A percentile compares a stretch with the other conserved stretches of the same genome.
Evolutionary conservation across 2,329 filamentous ascomycete genomes (phyloP).

Genomic region (Ophiostoma quercus): DNA sequence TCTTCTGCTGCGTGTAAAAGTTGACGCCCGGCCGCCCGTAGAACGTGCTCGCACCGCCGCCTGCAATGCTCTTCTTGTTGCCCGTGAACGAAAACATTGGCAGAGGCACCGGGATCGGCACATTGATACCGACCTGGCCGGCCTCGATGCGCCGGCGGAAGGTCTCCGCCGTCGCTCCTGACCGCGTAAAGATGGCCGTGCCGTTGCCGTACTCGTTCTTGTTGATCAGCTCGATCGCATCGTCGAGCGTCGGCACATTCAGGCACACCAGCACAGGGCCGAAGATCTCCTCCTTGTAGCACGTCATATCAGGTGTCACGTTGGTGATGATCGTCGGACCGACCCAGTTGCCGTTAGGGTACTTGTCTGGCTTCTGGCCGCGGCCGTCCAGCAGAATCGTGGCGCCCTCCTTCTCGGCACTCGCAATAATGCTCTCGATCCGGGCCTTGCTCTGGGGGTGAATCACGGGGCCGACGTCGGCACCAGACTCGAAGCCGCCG

Average conservation of each 20-base stretch:
- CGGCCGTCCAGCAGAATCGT: conserved; percentile 78
- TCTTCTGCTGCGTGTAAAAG: conserved; percentile 98
- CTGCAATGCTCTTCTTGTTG: conserved; percentile 86
- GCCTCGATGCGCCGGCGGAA: conserved; percentile 80
- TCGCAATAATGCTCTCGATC: conserved; percentile 70
- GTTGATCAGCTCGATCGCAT: conserved; percentile 78
- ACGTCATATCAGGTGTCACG: conserved; percentile 74
- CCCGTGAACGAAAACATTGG: conserved; percentile 69
- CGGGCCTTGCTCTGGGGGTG: conserved; percentile 71
- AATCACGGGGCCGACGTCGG: conserved; percentile 78
- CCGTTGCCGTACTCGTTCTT: conserved; percentile 83
- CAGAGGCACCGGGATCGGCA: conserved; percentile 67
- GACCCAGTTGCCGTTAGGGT: conserved; percentile 81
- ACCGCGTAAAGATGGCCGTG: conserved; percentile 76
- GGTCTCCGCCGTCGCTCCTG: conserved; percentile 67
- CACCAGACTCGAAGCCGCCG: conserved; percentile 73
- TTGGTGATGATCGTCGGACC: conserved; percentile 78
- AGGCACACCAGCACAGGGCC: conserved; percentile 78
- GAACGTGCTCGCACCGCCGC: conserved; percentile 87
- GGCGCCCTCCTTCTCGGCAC: conserved; percentile 73
- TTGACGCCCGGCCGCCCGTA: conserved; percentile 88
- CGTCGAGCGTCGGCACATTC: conserved; percentile 70
- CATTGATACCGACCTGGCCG: conserved; percentile 81
- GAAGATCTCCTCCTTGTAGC: conserved; percentile 82
- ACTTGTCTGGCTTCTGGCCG: conserved; percentile 68